Evolutionary conservation across 257 asterid species (phyloP).

Genomic region (Knoxia roxburghii): DNA sequence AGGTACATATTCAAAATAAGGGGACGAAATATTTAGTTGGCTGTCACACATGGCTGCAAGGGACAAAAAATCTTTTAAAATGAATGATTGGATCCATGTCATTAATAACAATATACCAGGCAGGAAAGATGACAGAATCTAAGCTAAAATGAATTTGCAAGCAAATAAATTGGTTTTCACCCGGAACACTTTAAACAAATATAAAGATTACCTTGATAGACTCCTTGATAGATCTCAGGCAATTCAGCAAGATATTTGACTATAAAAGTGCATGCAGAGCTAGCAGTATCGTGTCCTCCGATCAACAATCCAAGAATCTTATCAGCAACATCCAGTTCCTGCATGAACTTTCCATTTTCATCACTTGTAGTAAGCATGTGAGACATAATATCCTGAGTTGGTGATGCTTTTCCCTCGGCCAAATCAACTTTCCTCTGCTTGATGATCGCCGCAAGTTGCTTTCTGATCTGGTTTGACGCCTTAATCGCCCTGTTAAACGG

Average conservation of each 20-base stretch:
- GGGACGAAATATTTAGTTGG: too few species aligned
- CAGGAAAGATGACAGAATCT: slow-evolving; percentile 5
- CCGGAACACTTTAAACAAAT: too few species aligned
- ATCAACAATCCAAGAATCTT: slow-evolving; percentile 49
- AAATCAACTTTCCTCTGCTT: slow-evolving; percentile 38
- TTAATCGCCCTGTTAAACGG: slow-evolving; percentile 42
- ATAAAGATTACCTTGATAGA: slow-evolving; percentile 34
- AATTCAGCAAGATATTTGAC: slow-evolving; percentile 57
- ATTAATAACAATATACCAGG: too few species aligned
- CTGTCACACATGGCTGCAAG: too few species aligned
- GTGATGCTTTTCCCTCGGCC: slow-evolving; percentile 42
- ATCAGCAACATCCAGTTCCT: slow-evolving; percentile 42
- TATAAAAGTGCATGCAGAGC: slow-evolving; percentile 50
- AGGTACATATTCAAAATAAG: too few species aligned
- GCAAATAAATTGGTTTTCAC: too few species aligned
- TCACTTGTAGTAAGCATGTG: slow-evolving; percentile 49
- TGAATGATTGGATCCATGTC: background rate
- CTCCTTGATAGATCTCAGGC: slow-evolving; percentile 46
- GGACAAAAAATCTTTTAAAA: background rate
- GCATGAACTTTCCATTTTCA: slow-evolving; percentile 47
- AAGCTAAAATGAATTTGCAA: background rate
- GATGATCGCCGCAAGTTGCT: slow-evolving; percentile 36
- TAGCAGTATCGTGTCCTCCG: slow-evolving; percentile 60
- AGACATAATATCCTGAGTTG: slow-evolving; percentile 53
- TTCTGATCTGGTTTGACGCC: slow-evolving; percentile 44